Evolutionary conservation across 2,329 filamentous ascomycete species (phyloP), one percentile per base, ranked within the genome.

Genomic region (Trichophyton rubrum): DNA sequence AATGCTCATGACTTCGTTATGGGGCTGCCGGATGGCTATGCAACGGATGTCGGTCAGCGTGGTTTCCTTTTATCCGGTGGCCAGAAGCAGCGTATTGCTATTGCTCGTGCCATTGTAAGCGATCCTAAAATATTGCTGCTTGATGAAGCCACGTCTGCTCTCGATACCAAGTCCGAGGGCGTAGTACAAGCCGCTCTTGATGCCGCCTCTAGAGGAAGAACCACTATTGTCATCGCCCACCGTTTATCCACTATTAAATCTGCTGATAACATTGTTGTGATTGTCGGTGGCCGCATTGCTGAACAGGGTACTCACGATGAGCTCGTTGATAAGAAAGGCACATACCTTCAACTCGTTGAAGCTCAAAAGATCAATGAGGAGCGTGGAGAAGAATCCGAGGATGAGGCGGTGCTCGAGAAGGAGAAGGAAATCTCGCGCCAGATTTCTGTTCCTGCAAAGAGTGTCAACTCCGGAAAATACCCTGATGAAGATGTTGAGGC

Each of bases 31-130:
- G 88, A 97, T 66, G 88, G 88, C 1, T 97, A 97, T 68, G 83
- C 96, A 65, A 97, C 93, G 0, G 86, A 95, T 65, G 92, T 97
- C n/a, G 93, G 93, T 61, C 90, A 97, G 73, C 86, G 91, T 64
- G 93, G 93, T 8, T 95, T 96, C 71, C 77, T 96, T 59, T 80
- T 99, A 7, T 95, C 89, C 60, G 93, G 93, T 71, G 93, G 93
- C 40, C 93, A 99, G 74, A 96, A 96, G 73, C 93, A 97, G 74
- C 89, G 93, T 67, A 95, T 97, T 69, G 91, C 92, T 11, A 96
- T 97, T 73, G 90, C 92, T 6, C 82, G 90, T 68, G 91, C 91
- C 43, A 83, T 96, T 61, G 89, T 96, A 33, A 92, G 88, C 17
- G 88, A 96, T 67, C 92, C 92, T 0, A 95, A 91, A 76, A 85